Base-by-base conservation (phyloP, 352 stramenopile genomes). In the Globisporangium apiculatum region DNA sequence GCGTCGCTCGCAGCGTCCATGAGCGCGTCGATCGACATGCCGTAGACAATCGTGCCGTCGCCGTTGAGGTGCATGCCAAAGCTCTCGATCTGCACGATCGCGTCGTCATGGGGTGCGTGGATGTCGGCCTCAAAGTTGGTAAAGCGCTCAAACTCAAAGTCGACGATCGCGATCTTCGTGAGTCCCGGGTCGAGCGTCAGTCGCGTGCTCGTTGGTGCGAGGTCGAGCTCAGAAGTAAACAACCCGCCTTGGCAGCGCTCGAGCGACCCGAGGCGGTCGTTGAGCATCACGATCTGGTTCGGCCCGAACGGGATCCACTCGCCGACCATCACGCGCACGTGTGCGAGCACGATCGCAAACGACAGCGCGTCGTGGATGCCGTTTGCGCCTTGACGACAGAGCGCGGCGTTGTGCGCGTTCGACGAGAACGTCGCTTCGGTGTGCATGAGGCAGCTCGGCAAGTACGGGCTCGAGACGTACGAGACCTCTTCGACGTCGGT, bases 41-140 rank as follows among this genome's bases (percentile, higher is more conserved):
- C 86, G 65, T 95, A 93, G 48, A 93, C 76, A 48, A 91, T 89
- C 3, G 83, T 89, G 12, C 84, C 86, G 48, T 89, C 77, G 54
- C 77, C 82, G 41, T 88, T 83, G 8, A 94, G 63, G 45, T 91
- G 81, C 78, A 91, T 93, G 10, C 96, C 96, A 66, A 99, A 99
- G 55, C 90, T 99, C 68, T 99, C 96, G 49, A 99, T 95, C 75
- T 99, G 95, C n/a, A 98, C 87, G 18, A 98, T 89, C 37, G 91
- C 94, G 38, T 89, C 79, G 36, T 97, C 83, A 57, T 95, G 86
- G 1, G 95, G 87, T 55, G 94, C 96, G 60, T 98, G 86, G 60
- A 99, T 99, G 55, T 99, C 95, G 9, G 96, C 96, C 68, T 99
- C 96, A 65, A 99, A 99, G 66, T 99, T 99, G 7, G 98, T 98